phyloP scores from a whole-genome alignment of 257 asterid species.

The Lycium ferocissimum region DNA sequence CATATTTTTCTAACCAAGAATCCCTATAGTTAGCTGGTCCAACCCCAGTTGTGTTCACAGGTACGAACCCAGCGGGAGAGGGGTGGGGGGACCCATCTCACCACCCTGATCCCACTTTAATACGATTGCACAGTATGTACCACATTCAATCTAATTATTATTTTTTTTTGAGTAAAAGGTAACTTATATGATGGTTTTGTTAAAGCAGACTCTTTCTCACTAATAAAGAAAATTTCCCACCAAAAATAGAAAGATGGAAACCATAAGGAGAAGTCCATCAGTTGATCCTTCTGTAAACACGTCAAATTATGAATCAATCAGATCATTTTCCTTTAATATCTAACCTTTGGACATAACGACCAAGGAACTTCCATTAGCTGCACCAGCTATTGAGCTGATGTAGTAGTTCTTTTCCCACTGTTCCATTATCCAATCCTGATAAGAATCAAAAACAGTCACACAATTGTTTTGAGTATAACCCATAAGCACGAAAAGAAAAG shows the following conservation, averaged over 20 bases:
- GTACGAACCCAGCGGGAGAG: background rate
- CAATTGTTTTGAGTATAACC: background rate
- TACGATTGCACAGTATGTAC: background rate
- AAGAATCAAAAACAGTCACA: constrained; percentile 8
- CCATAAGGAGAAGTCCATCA: background rate
- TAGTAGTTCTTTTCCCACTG: constrained; percentile 97
- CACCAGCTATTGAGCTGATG: constrained; percentile 98
- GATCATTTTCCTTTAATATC: constrained; percentile 28
- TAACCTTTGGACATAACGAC: constrained; percentile 98
- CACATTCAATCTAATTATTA: background rate
- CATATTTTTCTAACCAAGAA: constrained; percentile 7
- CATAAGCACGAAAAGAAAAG: background rate
- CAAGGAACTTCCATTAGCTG: constrained; percentile 82
- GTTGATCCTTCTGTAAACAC: background rate
- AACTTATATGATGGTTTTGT: background rate
- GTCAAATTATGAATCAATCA: background rate
- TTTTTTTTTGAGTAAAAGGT: too few species aligned
- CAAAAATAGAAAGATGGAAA: constrained; percentile 16
- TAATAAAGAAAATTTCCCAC: background rate
- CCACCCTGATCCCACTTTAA: background rate
- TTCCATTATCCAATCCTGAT: constrained; percentile 99
- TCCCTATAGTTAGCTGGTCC: background rate
- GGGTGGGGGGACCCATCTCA: background rate
- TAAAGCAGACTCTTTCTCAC: background rate
- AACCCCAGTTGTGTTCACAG: background rate